Evolutionary conservation across 2,329 filamentous ascomycete genomes (phyloP), one percentile per base, ranked within the genome.

Genomic region (Aureobasidium mangrovei): DNA sequence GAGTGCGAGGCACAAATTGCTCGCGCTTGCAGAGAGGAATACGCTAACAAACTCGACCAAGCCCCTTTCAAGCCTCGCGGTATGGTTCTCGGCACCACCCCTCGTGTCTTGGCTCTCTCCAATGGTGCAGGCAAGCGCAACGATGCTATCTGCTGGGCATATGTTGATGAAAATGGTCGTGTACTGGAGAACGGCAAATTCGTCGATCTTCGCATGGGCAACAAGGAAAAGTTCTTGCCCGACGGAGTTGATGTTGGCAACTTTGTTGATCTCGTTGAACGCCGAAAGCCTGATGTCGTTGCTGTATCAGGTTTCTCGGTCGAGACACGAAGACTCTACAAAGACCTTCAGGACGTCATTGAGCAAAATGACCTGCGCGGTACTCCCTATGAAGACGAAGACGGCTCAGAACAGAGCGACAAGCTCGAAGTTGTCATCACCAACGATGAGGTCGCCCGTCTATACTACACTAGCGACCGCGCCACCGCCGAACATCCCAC

Each of bases 31-130:
- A 86, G 93, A 49, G 89, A 95, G 61, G 87, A 90, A 58, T 97
- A 93, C 69, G 86, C 85, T 41, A 85, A 86, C 69, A 87, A 90
- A 67, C 81, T 98, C 27, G 93, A 98, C 64, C 93, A 98, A 70
- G 91, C 93, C 7, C 93, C 93, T 0, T 95, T 91, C 72, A 95
- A 96, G 70, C 91, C 93, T 4, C 91, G 91, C 70, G 91, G 90
- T 7, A 89, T 96, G 81, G 80, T 90, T 24, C 76, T 95, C 38
- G 93, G 93, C 28, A 95, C 91, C 0, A 80, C 85, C 5, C 91
- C 93, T 43, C 85, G 91, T 32, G 89, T 96, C 4, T 78, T 98
- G 45, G 82, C 91, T 4, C 72, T 98, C 26, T 91, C 91, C 3
- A 94, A 91, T 62, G 93, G 93, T 53, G 84, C 84, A 69, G 88